Evolutionary conservation across 192 early-diverging fungal species (phyloP).

Genomic region (Physocladia obscura): DNA sequence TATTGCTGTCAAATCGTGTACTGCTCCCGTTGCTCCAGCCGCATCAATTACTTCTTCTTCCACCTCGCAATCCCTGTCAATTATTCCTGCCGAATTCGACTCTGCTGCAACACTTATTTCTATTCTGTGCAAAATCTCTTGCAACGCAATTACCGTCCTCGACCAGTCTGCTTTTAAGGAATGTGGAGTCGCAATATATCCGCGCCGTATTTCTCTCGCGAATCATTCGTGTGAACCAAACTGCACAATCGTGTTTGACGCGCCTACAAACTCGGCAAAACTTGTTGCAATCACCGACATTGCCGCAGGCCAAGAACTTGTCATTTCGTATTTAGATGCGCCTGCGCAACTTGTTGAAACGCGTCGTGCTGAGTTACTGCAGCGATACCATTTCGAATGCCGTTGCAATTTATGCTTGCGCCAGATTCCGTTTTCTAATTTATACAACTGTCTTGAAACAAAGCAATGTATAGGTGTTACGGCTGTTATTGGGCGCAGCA

Average conservation of each 20-base stretch:
- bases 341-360: background rate
- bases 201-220: background rate
- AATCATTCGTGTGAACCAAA: conserved; percentile 1
- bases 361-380: background rate
- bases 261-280: background rate
- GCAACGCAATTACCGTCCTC: background rate
- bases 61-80: background rate
- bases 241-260: background rate
- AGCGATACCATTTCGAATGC: background rate
- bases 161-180: background rate
- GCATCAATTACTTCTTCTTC: background rate
- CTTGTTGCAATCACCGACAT: background rate
- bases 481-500: background rate
- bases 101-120: background rate
- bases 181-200: background rate
- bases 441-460: background rate
- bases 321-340: background rate
- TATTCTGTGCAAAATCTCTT: conserved; percentile 2
- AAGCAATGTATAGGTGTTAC: background rate
- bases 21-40: background rate
- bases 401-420: background rate
- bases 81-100: background rate
- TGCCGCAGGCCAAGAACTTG: background rate
- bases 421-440: background rate
- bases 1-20: background rate